Conservation (phyloP, 176 grass and related monocot species). For the Rhynchospora breviuscula region DNA sequence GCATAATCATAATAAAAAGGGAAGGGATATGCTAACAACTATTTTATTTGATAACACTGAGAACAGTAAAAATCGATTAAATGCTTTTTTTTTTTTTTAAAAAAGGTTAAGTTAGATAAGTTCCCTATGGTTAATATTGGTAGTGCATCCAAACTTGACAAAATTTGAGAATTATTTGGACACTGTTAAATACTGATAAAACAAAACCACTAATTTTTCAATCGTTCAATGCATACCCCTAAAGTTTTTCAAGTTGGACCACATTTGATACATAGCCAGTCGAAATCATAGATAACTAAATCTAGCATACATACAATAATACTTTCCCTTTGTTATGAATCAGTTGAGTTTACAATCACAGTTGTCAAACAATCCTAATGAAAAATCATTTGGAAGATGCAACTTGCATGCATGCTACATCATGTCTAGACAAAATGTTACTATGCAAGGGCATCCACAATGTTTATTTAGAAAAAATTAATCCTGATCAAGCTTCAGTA, state of each 20-base stretch:
- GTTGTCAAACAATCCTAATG: background rate
- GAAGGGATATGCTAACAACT: background rate
- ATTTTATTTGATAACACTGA: background rate
- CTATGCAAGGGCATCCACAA: background rate
- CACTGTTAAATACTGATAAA: background rate
- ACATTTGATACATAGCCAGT: background rate
- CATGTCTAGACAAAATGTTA: background rate
- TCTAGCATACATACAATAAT: background rate
- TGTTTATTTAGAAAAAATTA: background rate
- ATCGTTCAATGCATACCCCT: background rate
- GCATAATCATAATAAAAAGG: background rate
- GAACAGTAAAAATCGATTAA: background rate
- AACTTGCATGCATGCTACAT: background rate
- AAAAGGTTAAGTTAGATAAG: background rate
- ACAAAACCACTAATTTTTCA: background rate
- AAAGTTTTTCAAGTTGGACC: background rate
- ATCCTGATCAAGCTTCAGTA: background rate
- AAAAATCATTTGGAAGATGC: background rate
- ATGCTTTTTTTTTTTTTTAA: background rate
- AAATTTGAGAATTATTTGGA: background rate
- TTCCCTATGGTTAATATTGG: background rate
- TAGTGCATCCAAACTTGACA: background rate
- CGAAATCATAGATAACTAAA: background rate
- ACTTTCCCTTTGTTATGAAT: background rate
- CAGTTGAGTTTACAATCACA: background rate